These are phyloP conservation scores for Trametes punicea DNA, from an alignment of 768 basidiomycete species.

Conservation along the genomic window DNA sequence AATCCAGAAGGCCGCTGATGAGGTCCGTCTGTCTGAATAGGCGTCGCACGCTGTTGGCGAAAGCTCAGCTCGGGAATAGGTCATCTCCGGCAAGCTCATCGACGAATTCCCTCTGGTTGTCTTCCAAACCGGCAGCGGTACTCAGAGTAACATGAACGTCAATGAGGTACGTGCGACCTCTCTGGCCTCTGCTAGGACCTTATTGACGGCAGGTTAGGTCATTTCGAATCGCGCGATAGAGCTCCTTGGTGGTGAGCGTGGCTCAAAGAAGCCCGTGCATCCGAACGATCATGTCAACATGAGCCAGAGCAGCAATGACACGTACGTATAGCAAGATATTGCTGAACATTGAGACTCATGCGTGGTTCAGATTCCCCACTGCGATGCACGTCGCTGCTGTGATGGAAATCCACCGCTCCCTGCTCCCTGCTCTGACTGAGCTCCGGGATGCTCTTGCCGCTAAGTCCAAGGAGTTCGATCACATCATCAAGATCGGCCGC, in stretches of 20 bases:
- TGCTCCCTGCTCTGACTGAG: slow-evolving; percentile 83
- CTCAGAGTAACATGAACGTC: slow-evolving; percentile 98
- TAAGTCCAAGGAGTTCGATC: slow-evolving; percentile 79
- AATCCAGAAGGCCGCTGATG: slow-evolving; percentile 91
- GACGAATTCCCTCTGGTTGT: slow-evolving; percentile 98
- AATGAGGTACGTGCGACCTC: slow-evolving; percentile 68
- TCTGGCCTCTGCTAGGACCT: not conserved
- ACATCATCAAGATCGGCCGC: slow-evolving; percentile 98
- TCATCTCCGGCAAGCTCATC: slow-evolving; percentile 90
- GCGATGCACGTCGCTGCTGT: slow-evolving; percentile 99
- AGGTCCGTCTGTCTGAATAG: slow-evolving; percentile 46
- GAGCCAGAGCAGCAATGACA: slow-evolving; percentile 98
- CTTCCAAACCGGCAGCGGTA: slow-evolving; percentile 98
- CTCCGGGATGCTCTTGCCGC: slow-evolving; percentile 80
- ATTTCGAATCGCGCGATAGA: slow-evolving; percentile 99
- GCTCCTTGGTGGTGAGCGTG: slow-evolving; percentile 90
- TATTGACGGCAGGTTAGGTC: slow-evolving; percentile 48
- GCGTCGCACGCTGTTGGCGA: not conserved
- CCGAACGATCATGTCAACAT: slow-evolving; percentile 99
- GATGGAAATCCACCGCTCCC: slow-evolving; percentile 71
- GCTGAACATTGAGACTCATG: not conserved
- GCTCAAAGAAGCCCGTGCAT: slow-evolving; percentile 95
- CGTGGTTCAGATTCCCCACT: slow-evolving; percentile 92
- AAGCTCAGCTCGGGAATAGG: slow-evolving; percentile 44
- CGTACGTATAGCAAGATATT: slow-evolving; percentile 48